phyloP scores from a whole-genome alignment of 202 grass and related monocot genomes.

The Alloteropsis angusta region DNA sequence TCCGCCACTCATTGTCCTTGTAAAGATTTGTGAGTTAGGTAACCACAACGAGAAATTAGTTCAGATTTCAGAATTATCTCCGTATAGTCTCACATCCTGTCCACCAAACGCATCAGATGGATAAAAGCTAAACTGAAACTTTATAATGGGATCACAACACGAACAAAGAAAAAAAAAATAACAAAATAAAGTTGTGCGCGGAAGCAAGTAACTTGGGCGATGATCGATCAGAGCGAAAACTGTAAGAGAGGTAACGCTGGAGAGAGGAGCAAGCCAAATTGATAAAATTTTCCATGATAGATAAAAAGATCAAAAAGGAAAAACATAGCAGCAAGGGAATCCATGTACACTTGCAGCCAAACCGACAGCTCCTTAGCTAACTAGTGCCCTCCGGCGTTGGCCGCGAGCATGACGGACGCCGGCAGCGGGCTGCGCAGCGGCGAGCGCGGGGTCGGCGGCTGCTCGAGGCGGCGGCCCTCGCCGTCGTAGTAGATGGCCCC shows the following conservation, averaged over 20 bases:
- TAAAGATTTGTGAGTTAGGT: neutral
- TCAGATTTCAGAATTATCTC: neutral
- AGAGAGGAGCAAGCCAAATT: neutral
- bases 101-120: neutral
- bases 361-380: neutral
- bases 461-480: conserved; percentile 54
- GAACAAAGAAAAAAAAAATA: neutral
- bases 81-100: neutral
- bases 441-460: conserved; percentile 58
- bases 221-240: neutral
- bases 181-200: neutral
- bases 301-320: neutral
- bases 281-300: conserved; percentile 7
- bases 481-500: conserved; percentile 82
- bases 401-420: conserved; percentile 20
- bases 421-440: conserved; percentile 68
- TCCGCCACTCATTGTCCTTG: neutral
- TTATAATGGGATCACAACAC: neutral
- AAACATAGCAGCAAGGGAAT: neutral
- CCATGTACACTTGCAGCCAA: neutral
- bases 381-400: conserved; percentile 25
- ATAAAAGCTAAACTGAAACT: neutral
- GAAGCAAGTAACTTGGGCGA: neutral
- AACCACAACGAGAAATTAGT: neutral
- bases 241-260: neutral